Base-by-base conservation (phyloP, 768 basidiomycete genomes). In the Scleroderma bovista region DNA sequence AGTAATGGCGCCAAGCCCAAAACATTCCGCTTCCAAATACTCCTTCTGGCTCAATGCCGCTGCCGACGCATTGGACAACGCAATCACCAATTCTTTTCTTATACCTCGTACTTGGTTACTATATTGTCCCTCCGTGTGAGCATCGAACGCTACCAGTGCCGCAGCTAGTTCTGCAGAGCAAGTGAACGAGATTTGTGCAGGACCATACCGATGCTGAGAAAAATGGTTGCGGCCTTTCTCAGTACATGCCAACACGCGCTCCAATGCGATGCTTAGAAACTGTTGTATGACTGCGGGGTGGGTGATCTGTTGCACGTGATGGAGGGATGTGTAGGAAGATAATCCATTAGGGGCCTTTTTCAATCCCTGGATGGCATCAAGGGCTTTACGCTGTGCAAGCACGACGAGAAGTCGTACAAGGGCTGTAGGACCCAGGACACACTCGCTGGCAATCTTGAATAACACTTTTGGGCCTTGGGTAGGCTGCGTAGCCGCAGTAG, bases 41-140 rank as follows among this genome's bases (percentile, higher is more conserved):
- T 12, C 3, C n/a, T n/a, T n/a, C n/a, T 36, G 34, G 4, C 12
- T 13, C 12, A 13, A n/a, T 13, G 34, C 59, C 69, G 68, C 69
- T 53, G 69, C 66, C 13, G 69, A 64, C 6, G 65, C 66, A 52
- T 69, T 69, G 3, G 62, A 65, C 20, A 69, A 51, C 26, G 61
- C 67, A 15, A 67, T 55, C 3, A 68, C 69, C 1, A 63, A 47
- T 53, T 69, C 67, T 46, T 53, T 60, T 37, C 59, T 47, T 9
- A 55, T 54, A 16, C 60, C 66, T 6, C 33, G 29, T 7, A 64
- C 41, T 13, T 56, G 36, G 13, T 47, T 45, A 6, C 38, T 20
- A 39, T 59, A 65, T 32, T 51, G 45, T 11, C 63, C 65, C 9
- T 54, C 46, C 2, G 67, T 62, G 10, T 52, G 60, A 2, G 54